Percentiles rank a stretch among this genome's conserved stretches.
Evolutionary conservation across 208 protist genomes (phyloP).

Genomic region (Vickermania spadyakhi): DNA sequence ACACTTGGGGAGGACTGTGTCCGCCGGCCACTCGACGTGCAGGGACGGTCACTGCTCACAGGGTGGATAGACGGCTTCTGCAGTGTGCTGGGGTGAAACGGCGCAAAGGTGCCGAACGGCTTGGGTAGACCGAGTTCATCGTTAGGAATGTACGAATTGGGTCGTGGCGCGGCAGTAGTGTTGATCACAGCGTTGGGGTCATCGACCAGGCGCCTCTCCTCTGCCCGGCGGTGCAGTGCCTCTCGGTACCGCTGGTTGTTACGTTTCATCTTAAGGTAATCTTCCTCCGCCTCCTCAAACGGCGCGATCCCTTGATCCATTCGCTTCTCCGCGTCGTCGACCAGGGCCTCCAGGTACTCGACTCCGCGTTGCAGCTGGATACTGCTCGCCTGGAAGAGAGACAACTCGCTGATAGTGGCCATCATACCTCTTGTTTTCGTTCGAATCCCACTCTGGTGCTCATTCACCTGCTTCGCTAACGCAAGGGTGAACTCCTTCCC

Average conservation of each 20-base stretch:
- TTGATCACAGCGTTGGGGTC: slow-evolving; percentile 9
- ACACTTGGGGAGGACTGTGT: background rate
- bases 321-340: slow-evolving; percentile 77
- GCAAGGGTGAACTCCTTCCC: slow-evolving; percentile 88
- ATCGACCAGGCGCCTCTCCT: slow-evolving; percentile 19
- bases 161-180: slow-evolving; percentile 71
- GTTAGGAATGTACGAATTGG: slow-evolving; percentile 88
- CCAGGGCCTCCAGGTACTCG: slow-evolving; percentile 53
- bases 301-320: slow-evolving; percentile 69
- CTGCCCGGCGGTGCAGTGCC: slow-evolving; percentile 35
- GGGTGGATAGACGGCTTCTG: background rate
- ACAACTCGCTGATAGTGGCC: slow-evolving; percentile 95
- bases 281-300: slow-evolving; percentile 66
- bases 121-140: slow-evolving; percentile 77
- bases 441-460: slow-evolving; percentile 85
- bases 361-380: slow-evolving; percentile 89
- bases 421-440: slow-evolving; percentile 91
- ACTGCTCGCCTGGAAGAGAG: slow-evolving; percentile 88
- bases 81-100: slow-evolving; percentile 36
- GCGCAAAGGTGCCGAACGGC: slow-evolving; percentile 71
- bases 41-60: background rate
- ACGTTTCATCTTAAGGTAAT: slow-evolving; percentile 59
- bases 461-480: slow-evolving; percentile 90
- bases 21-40: background rate
- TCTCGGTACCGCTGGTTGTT: slow-evolving; percentile 45